Base-by-base conservation (phyloP, 1,284 basidiomycete species). In the Schizopora paradoxa region DNA sequence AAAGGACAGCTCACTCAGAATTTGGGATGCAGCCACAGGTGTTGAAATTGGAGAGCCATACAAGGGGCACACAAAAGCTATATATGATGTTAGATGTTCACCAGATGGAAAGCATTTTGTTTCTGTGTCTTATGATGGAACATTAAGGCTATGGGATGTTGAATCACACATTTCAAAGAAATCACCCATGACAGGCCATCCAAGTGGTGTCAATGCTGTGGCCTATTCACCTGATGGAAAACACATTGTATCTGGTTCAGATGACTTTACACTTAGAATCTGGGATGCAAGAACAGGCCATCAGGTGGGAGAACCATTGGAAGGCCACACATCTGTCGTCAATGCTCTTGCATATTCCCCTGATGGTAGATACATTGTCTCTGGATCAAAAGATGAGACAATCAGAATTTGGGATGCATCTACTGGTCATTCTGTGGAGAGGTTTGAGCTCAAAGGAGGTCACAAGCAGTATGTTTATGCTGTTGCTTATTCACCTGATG, bases 321-420 rank as follows among this genome's bases (percentile, higher is more conserved):
- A 31, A 14, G 28, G 28, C 8, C 28, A 31, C 28, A 8, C 8
- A 14, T 8, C 10, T 31, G 14, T 14, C 10, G 28, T 31, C 14
- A 10, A 10, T 14, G 8, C 28, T 10, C 10, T 31, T 31, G 28
- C 10, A 14, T 31, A 10, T 14, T 45, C 37, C 8, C 40, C 43
- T 4, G 43, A 39, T 43, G 54, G 54, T 26, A 28, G 31, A 4
- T 14, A 19, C 26, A 49, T 61, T 31, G 52, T 52, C 4, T 56
- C 58, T 8, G 49, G 54, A 11, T 40, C 50, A 5, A 47, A 51
- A 27, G 59, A 60, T 48, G 33, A 38, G 1, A 46, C 48, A 3
- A 45, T 62, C 18, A 41, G 55, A 19, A 22, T 61, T 2, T 63
- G 61, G 62, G 48, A 60, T 41, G 47, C 48, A 2, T 14, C 29